A percentile compares a stretch with the other conserved stretches of the same genome.
phyloP scores from a whole-genome alignment of 2,329 filamentous ascomycete genomes.

The Apiospora aurea region DNA sequence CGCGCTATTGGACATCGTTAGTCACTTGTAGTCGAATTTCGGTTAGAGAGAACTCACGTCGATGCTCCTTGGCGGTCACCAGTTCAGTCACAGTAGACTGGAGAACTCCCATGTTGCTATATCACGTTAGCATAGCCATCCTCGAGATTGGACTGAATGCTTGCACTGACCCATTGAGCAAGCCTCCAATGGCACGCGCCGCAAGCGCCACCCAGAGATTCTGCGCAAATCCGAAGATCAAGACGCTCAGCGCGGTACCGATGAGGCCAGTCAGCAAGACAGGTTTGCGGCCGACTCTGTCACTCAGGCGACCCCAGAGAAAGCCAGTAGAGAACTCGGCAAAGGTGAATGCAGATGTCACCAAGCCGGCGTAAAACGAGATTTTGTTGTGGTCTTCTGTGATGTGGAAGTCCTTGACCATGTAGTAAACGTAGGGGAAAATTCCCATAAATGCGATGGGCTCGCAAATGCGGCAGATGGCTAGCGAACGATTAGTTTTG shows the following conservation, averaged over 20 bases:
- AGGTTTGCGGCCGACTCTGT: slow-evolving; percentile 90
- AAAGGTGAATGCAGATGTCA: slow-evolving; percentile 94
- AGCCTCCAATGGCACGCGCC: slow-evolving; percentile 85
- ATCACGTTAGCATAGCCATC: slow-evolving; percentile 28
- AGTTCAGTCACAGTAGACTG: slow-evolving; percentile 96
- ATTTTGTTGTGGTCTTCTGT: slow-evolving; percentile 81
- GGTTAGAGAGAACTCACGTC: slow-evolving; percentile 65
- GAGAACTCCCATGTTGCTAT: slow-evolving; percentile 89
- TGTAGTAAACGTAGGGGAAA: slow-evolving; percentile 97
- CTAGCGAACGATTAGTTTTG: slow-evolving; percentile 51
- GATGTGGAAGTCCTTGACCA: slow-evolving; percentile 91
- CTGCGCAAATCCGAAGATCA: slow-evolving; percentile 89
- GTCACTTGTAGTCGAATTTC: slow-evolving; percentile 24
- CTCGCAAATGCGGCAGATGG: slow-evolving; percentile 94
- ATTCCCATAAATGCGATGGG: slow-evolving; percentile 99
- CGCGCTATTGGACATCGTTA: slow-evolving; percentile 64
- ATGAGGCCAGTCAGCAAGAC: slow-evolving; percentile 88
- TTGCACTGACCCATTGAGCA: slow-evolving; percentile 78
- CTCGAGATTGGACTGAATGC: slow-evolving; percentile 14
- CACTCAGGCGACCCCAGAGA: slow-evolving; percentile 92
- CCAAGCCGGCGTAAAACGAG: slow-evolving; percentile 92
- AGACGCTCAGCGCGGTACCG: slow-evolving; percentile 90
- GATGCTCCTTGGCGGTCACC: slow-evolving; percentile 90
- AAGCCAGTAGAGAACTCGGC: slow-evolving; percentile 93
- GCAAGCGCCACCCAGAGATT: slow-evolving; percentile 84